Evolutionary conservation across 176 grass and related monocot genomes (phyloP), one percentile per base, ranked within the genome.

Genomic region (Saccharum spontaneum): DNA sequence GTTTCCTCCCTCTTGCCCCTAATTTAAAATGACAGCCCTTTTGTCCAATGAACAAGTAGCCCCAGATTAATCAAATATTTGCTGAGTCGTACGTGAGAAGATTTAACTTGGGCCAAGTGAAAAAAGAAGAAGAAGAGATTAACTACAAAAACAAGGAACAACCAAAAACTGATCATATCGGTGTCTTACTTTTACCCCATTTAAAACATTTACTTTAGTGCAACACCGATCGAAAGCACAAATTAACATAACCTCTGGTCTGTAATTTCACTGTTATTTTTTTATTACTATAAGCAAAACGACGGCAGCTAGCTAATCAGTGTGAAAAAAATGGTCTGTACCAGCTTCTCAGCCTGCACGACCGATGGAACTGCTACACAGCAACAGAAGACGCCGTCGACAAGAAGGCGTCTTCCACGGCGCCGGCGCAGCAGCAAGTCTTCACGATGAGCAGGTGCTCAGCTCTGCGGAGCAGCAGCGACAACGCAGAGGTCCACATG

Each of bases 321-420:
- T 0, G n/a, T 50, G 18, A 80, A 66, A 52, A 37, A 0, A 10
- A 3, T 40, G 1, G 59, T 26, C 8, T 80, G 33, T 8, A 20
- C 28, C 97, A 99, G 93, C 87, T 96, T 2, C 49, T 96, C 0
- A 99, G 97, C 84, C 84, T 99, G 84, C 93, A 92, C 65, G 90
- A 94, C 34, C 78, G 77, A 71, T 99, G 93, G 97, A 99, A 92
- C 36, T 91, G 88, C 15, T 96, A 96, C 87, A 89, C 50, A 5
- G 73, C 82, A 33, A 73, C 82, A 14, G 82, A 87, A 28, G 79
- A 86, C 40, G 76, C 76, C n/a, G 5, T 31, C 34, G 79, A 76
- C 69, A 43, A 8, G 40, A 61, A 72, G 6, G 49, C 50, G 20
- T 30, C 82, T 13, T 20, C 65, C 20, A 4, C 5, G 28, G 2